Base-by-base conservation (phyloP, 73 alveolate species). In the Tetrahymena malaccensis region DNA sequence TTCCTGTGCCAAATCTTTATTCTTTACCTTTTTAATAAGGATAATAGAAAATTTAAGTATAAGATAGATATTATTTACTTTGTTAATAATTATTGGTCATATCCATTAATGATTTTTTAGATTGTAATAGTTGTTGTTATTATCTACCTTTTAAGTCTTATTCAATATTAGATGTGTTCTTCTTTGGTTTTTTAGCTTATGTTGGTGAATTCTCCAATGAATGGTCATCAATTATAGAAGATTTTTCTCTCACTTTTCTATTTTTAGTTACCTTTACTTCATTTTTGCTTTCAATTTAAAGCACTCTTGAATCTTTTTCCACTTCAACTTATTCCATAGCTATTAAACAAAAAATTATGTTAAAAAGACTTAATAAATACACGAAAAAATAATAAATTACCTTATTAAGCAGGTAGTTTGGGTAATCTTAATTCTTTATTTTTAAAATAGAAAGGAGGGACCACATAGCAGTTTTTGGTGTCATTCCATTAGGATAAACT, bases 401-500 rank as follows among this genome's bases (percentile, higher is more conserved):
- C 97, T 89, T 95, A 89, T 85, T 43, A 22, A 27, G 37, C 50
- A n/a, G 97, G 96, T 12, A 96, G 44, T 2, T 57, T 95, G 11
- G 98, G 98, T 34, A 94, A 96, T 22, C 40, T 35, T 17, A 83
- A 93, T 43, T 96, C 95, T 40, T 96, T 96, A 35, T 96, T 37
- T 57, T 95, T 94, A 34, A 96, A 85, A 17, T 85, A 55, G 95
- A 96, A 96, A 27, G 97, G 95, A 93, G 98, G 98, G 6, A 96
- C 89, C 43, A 93, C 94, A 56, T 96, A 96, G 35, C 94, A 94
- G 37, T 96, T 56, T 43, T 96, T 96, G 10, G 93, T 94, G 21
- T 96, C 97, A 96, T 96, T 96, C 89, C 93, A 95, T 25, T 33
- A 40, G n/a, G 96, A 95, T 40, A 27, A 93, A 33, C 93, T 70